Conservation (phyloP, 768 basidiomycete genomes). For the Mycena olivaceomarginata region DNA sequence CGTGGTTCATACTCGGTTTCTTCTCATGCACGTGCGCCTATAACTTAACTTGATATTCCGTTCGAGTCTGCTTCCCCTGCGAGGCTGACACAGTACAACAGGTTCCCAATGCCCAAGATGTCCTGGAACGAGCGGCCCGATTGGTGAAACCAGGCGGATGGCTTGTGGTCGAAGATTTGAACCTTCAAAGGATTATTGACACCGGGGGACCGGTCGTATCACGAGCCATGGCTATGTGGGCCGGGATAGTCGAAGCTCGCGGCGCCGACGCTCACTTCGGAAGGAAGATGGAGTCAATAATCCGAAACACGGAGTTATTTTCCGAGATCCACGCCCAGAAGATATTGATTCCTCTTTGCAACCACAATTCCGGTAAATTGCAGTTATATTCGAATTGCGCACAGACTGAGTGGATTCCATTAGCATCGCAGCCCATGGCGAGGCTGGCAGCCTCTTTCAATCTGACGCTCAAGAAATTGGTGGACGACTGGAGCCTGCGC, state of each 20-base stretch:
- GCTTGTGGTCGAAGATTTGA: constrained; percentile 18
- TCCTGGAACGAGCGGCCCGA: constrained; percentile 5
- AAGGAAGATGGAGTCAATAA: constrained; percentile 12
- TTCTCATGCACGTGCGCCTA: constrained; percentile 22
- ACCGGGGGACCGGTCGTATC: constrained; percentile 5
- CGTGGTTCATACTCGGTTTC: constrained; percentile 13
- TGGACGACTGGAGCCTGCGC: constrained; percentile 3
- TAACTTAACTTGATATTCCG: not conserved
- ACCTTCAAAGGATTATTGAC: constrained; percentile 7
- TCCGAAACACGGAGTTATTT: not conserved
- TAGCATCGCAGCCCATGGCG: not conserved
- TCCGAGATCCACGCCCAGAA: constrained; percentile 14
- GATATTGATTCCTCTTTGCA: constrained; percentile 14
- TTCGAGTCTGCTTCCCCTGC: not conserved
- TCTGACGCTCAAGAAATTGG: not conserved
- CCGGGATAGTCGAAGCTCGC: not conserved
- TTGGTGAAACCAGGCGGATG: constrained; percentile 32
- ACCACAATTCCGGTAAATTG: not conserved
- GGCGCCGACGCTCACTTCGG: constrained; percentile 20
- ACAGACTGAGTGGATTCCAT: not conserved
- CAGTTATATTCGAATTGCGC: not conserved
- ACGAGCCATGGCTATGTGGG: not conserved
- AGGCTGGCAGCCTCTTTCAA: not conserved
- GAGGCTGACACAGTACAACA: not conserved
- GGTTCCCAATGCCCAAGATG: constrained; percentile 11